Conservation (phyloP, 495 filamentous ascomycete genomes). For the Podospora didyma region DNA sequence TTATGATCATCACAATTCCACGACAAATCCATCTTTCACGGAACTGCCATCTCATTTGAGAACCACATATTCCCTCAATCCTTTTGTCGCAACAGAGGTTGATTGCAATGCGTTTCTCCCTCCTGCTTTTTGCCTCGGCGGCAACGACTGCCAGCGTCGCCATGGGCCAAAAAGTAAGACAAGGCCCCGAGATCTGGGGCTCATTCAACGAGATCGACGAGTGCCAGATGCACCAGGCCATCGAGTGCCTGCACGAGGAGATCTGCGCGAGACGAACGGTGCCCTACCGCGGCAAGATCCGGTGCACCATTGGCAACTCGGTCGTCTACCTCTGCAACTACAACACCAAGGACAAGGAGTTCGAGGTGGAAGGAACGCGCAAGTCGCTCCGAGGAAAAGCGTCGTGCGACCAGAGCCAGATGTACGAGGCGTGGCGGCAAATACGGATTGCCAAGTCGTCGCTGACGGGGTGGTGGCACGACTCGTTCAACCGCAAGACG, state of each 20-base stretch:
- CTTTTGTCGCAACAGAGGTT: too few relatives aligned
- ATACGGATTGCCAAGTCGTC: slow-evolving; percentile 14
- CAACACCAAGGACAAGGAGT: neutral
- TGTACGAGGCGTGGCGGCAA: slow-evolving; percentile 18
- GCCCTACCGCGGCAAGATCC: slow-evolving; percentile 8
- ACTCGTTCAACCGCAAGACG: slow-evolving; percentile 4
- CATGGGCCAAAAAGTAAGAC: too few relatives aligned
- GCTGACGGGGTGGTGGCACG: slow-evolving; percentile 16
- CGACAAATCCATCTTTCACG: too few relatives aligned
- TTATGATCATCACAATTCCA: too few relatives aligned
- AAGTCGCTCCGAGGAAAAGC: neutral
- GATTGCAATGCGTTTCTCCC: too few relatives aligned
- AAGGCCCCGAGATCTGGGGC: slow-evolving; percentile 13
- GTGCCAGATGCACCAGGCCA: slow-evolving; percentile 18
- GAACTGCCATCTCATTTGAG: too few relatives aligned
- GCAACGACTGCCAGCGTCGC: too few relatives aligned
- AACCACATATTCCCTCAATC: too few relatives aligned
- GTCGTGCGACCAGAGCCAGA: slow-evolving; percentile 2
- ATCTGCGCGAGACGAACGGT: slow-evolving; percentile 10
- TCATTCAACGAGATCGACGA: slow-evolving; percentile 15
- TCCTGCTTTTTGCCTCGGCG: too few relatives aligned
- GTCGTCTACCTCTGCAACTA: slow-evolving; percentile 21
- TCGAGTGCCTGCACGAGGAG: slow-evolving; percentile 12
- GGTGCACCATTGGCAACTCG: slow-evolving; percentile 14
- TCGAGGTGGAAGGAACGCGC: neutral